Base-by-base conservation (phyloP, 2,329 filamentous ascomycete genomes). In the Sclerotinia trifoliorum region DNA sequence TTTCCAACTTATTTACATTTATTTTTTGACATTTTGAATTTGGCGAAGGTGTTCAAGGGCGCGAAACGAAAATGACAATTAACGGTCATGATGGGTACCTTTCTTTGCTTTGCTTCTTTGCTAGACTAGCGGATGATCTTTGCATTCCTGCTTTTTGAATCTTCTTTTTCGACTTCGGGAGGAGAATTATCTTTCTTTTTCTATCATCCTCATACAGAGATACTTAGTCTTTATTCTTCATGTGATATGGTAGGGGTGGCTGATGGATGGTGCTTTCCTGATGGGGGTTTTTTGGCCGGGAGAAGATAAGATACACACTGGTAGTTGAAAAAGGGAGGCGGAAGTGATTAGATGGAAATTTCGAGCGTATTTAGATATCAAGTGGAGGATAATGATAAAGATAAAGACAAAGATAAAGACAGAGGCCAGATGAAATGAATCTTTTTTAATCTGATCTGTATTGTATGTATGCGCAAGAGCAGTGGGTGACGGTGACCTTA, bases 21-120 rank as follows among this genome's bases (percentile, higher is more conserved):
- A 10, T 29, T 63, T 21, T 61, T 67, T 66, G 56, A 51, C 48
- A 62, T 62, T 32, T 61, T 62, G 55, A 63, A 63, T 67, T 54
- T 54, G n/a, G 65, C 55, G 35, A 51, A 32, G 65, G 65, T 42
- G 65, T 66, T 66, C 15, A 15, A 49, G 46, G 32, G 55, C 51
- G 48, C 24, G 46, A 51, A 63, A 63, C 46, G 46, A 63, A 63
- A 51, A 63, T 21, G 46, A 32, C 46, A 39, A 51, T 63, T n/a
- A 39, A 52, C n/a, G 48, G 60, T 32, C n/a, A 26, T 51, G 60
- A 58, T 49, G 39, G 35, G 35, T 39, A 15, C 29, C 17, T 60
- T 66, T 32, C 63, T 65, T 35, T 57, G 54, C 35, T 58, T 46
- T 48, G 42, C 42, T 66, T 63, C 5, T 52, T 63, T 51, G 60